Evolutionary conservation across 2,329 filamentous ascomycete genomes (phyloP).

Genomic region (Clarireedia monteithiana): DNA sequence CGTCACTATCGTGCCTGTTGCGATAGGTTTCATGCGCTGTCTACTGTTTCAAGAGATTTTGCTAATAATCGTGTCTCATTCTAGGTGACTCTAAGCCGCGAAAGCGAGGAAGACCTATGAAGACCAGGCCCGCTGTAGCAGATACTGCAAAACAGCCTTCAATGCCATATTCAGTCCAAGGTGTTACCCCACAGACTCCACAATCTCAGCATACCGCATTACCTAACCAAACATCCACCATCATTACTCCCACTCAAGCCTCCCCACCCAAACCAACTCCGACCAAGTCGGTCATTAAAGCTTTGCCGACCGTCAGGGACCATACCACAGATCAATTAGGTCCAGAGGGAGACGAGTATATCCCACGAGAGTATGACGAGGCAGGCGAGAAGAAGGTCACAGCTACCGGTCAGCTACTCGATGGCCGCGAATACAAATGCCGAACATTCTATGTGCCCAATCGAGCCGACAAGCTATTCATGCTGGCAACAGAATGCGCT

Average conservation of each 20-base stretch:
- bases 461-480: conserved; percentile 89
- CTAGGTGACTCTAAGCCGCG: conserved; percentile 35
- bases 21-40: conserved; percentile 24
- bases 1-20: conserved; percentile 18
- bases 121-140: conserved; percentile 37
- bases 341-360: conserved; percentile 83
- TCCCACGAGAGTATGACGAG: conserved; percentile 87
- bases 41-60: conserved; percentile 13
- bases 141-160: conserved; percentile 45
- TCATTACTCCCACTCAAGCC: conserved; percentile 39
- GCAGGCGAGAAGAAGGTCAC: conserved; percentile 92
- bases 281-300: conserved; percentile 80
- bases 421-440: conserved; percentile 82
- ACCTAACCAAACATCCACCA: conserved; percentile 25
- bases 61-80: conserved; percentile 21
- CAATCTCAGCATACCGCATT: conserved; percentile 34
- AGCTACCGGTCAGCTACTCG: conserved; percentile 70
- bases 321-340: conserved; percentile 95
- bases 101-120: conserved; percentile 32
- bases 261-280: conserved; percentile 72
- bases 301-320: conserved; percentile 88
- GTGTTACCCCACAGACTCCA: conserved; percentile 45
- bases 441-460: conserved; percentile 89
- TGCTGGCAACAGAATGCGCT: conserved; percentile 96
- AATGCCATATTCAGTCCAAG: conserved; percentile 36